Conservation (phyloP, 1,139 yeast genomes). For the Candida sp. region DNA sequence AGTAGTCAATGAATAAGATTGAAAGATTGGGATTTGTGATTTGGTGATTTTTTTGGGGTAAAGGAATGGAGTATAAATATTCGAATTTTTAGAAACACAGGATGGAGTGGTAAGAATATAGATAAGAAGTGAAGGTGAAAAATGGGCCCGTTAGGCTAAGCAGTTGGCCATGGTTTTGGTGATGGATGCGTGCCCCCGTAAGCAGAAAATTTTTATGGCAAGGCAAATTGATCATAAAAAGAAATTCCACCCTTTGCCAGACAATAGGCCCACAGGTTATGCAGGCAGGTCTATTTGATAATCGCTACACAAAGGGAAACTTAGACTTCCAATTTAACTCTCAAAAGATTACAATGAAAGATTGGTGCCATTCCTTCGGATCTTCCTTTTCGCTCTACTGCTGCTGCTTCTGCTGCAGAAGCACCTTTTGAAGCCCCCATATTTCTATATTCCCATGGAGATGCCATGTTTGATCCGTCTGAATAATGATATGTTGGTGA, state of each 20-base stretch:
- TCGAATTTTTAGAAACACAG: neutral
- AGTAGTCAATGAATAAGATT: neutral
- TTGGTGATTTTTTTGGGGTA: neutral
- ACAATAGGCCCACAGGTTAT: too few relatives aligned
- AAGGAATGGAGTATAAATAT: slow-evolving; percentile 1
- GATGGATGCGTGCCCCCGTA: too few relatives aligned
- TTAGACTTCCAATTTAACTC: neutral
- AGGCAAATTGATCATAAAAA: too few relatives aligned
- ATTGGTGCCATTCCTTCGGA: neutral
- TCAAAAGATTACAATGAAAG: neutral
- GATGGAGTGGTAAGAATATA: neutral
- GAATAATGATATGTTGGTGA: too few relatives aligned
- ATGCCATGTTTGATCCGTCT: too few relatives aligned
- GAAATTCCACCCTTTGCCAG: too few relatives aligned
- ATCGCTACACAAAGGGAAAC: neutral
- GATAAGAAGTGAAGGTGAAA: neutral
- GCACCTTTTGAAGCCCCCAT: too few relatives aligned
- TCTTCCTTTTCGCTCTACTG: neutral
- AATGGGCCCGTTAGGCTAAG: neutral
- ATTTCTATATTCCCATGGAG: too few relatives aligned
- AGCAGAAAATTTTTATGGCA: too few relatives aligned
- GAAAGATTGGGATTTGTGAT: neutral
- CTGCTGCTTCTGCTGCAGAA: too few relatives aligned
- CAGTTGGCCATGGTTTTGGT: too few relatives aligned
- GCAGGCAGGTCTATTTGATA: too few relatives aligned